Conservation (phyloP, 2,329 filamentous ascomycete species). For the Fusarium setosum region DNA sequence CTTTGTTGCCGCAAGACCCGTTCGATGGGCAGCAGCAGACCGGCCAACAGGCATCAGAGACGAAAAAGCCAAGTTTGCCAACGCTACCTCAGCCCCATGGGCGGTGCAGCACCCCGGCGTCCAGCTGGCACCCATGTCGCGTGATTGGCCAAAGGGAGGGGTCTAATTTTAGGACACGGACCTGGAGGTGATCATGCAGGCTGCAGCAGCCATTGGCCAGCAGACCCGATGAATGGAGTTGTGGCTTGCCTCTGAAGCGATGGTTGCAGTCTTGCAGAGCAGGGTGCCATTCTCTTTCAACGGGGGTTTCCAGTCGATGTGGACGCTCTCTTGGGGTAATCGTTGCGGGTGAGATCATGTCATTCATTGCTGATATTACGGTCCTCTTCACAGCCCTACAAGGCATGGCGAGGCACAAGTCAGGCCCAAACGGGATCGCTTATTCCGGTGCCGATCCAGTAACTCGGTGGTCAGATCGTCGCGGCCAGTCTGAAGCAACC, state of each 20-base stretch:
- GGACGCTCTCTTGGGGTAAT: not conserved
- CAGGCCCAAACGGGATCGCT: not conserved
- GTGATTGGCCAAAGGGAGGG: slow-evolving; percentile 16
- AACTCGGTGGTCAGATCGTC: not conserved
- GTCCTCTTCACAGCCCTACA: not conserved
- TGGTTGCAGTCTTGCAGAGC: no score
- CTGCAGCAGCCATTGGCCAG: no score
- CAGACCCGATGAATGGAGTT: no score
- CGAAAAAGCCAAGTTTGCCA: not conserved
- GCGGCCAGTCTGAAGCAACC: not conserved
- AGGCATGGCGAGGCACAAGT: not conserved
- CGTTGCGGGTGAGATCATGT: not conserved
- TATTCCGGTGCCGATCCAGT: not conserved
- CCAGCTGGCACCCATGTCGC: not conserved
- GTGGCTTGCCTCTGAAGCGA: no score
- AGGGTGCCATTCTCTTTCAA: not conserved
- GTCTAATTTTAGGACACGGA: slow-evolving; percentile 22
- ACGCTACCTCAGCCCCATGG: slow-evolving; percentile 7
- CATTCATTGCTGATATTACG: not conserved
- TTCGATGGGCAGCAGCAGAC: not conserved
- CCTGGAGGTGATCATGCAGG: not conserved
- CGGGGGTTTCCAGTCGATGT: no score
- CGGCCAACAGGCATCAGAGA: not conserved
- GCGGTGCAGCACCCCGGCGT: slow-evolving; percentile 21
- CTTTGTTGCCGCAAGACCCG: not conserved